Base-by-base conservation (phyloP, 176 grass and related monocot species). In the Ensete glaucum region DNA sequence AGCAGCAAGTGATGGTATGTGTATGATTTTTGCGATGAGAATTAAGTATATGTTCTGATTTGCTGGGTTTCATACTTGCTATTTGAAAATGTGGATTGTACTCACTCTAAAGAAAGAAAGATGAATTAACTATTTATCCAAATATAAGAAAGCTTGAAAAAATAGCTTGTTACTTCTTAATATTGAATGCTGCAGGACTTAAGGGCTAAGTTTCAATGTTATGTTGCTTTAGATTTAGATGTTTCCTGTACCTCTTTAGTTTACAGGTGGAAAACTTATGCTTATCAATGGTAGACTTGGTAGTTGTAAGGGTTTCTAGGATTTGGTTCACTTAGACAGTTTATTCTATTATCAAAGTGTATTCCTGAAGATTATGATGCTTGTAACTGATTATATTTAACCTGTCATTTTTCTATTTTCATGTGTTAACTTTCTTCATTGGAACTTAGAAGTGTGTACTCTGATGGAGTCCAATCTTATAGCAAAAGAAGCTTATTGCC, bases 1-100 rank as follows among this genome's bases (percentile, higher is more conserved):
- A 77, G 92, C 92, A 80, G 92, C 92, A 85, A 96, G 92, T 84
- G 92, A 96, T 78, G 92, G 92, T 96, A 92, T 83, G 76, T 79
- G 11, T 26, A 73, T 70, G 63, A 19, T 80, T 6, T 20, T 20
- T 52, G 55, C 17, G 52, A 69, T 29, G 16, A 17, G 14, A 67
- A 25, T 15, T 8, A 67, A 29, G 12, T 16, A 67, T 23, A 67
- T 67, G 16, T 29, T 13, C 14, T 9, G 11, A 34, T 14, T 22
- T 29, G 3, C 26, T 67, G 26, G 9, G 14, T 12, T 34, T 67
- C 24, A 67, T 17, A 8, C 12, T 17, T 67, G 14, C 64, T 27
- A 1, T 34, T 22, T 29, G 64, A 29, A 29, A 29, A 70, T 50
- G 17, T 14, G 13, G 67, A 51, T 51, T 51, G 1, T 20, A 51